These are phyloP conservation scores for Trypanosoma rangeli DNA, from an alignment of 208 protist species.

Conservation along the genomic window DNA sequence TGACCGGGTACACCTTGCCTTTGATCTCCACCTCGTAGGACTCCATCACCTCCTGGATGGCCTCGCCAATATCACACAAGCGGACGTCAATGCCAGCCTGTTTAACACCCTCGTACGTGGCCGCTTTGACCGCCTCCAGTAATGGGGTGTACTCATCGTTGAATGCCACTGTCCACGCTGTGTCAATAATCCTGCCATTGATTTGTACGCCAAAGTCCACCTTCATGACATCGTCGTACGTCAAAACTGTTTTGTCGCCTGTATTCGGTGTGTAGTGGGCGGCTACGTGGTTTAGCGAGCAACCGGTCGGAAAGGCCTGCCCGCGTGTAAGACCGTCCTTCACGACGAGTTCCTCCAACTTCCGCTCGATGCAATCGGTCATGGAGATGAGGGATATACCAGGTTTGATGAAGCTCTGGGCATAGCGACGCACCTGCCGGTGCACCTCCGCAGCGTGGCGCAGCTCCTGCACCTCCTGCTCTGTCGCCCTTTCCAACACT, in stretches of 20 bases:
- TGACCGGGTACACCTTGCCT: constrained; percentile 93
- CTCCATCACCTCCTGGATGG: constrained; percentile 98
- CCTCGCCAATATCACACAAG: constrained; percentile 94
- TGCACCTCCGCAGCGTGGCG: constrained; percentile 91
- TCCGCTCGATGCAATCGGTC: constrained; percentile 92
- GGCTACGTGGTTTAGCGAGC: constrained; percentile 96
- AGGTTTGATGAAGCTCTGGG: constrained; percentile 90
- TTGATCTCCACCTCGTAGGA: constrained; percentile 96
- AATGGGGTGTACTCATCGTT: constrained; percentile 97
- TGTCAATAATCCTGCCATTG: constrained; percentile 98
- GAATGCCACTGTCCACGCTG: constrained; percentile 97
- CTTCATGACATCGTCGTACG: constrained; percentile 97
- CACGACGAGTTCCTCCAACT: constrained; percentile 80
- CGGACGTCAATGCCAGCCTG: constrained; percentile 96
- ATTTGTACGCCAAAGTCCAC: constrained; percentile 99
- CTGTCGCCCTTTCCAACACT: constrained; percentile 75
- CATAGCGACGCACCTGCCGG: constrained; percentile 90
- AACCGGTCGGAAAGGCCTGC: constrained; percentile 92
- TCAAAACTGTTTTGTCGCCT: constrained; percentile 94
- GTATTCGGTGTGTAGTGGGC: constrained; percentile 98
- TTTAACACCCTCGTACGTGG: constrained; percentile 98
- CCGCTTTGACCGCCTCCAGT: constrained; percentile 93
- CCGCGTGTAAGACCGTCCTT: constrained; percentile 89
- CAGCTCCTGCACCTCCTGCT: constrained; percentile 81
- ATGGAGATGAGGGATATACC: constrained; percentile 92